A percentile compares a stretch with the other conserved stretches of the same genome.
phyloP scores from a whole-genome alignment of 2,329 filamentous ascomycete species.

The Onygenales sp. region DNA sequence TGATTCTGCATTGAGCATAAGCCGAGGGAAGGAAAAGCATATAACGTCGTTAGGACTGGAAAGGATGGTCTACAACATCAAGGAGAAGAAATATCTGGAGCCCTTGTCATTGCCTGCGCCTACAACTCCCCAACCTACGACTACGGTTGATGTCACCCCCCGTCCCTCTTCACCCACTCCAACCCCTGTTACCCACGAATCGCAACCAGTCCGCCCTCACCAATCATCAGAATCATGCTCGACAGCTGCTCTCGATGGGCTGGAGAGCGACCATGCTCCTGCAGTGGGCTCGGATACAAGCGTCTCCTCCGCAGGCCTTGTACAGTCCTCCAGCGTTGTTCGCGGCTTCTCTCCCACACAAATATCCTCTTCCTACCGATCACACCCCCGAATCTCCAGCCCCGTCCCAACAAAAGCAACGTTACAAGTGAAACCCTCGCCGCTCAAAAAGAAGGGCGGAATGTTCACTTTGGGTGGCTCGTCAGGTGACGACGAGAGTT shows the following conservation, averaged over 20 bases:
- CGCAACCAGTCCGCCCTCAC: conserved; percentile 27
- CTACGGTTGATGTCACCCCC: conserved; percentile 31
- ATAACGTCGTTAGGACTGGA: conserved; percentile 88
- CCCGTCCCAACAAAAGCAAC: conserved; percentile 46
- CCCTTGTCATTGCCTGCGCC: conserved; percentile 35
- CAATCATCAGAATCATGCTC: conserved; percentile 52
- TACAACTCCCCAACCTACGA: conserved; percentile 22
- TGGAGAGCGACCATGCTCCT: conserved; percentile 35
- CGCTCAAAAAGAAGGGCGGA: conserved; percentile 52
- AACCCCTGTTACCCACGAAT: conserved; percentile 21
- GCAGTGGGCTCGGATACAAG: conserved; percentile 51
- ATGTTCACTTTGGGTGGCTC: conserved; percentile 69
- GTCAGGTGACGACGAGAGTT: conserved; percentile 75
- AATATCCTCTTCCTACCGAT: conserved; percentile 59
- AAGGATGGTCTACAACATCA: conserved; percentile 88
- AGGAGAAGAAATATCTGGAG: conserved; percentile 65
- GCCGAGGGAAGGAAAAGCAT: conserved; percentile 69
- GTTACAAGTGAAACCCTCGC: conserved; percentile 47
- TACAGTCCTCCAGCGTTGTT: conserved; percentile 59
- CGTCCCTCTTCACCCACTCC: conserved; percentile 33
- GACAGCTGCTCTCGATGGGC: conserved; percentile 40
- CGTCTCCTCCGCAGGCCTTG: conserved; percentile 47
- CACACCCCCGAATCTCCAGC: conserved; percentile 46
- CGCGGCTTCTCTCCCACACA: conserved; percentile 77
- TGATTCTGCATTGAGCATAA: conserved; percentile 50